These are phyloP conservation scores for Fusarium udum DNA, from an alignment of 2,329 filamentous ascomycete genomes.

Conservation along the genomic window DNA sequence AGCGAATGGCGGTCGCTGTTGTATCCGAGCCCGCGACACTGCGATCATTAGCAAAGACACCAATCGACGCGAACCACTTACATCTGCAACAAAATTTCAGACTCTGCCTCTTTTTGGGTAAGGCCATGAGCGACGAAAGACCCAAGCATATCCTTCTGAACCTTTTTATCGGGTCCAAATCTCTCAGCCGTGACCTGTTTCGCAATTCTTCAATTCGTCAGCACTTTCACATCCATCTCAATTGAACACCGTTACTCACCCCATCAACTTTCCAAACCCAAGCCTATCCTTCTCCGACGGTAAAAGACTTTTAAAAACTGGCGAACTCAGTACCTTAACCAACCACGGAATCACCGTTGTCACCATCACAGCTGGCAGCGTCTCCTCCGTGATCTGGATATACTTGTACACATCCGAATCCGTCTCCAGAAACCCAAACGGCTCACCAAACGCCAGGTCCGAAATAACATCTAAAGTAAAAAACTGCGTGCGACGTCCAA, in stretches of 20 bases:
- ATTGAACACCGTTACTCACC: slow-evolving; percentile 47
- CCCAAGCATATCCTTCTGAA: slow-evolving; percentile 46
- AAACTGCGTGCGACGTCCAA: slow-evolving; percentile 58
- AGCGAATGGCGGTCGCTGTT: slow-evolving; percentile 63
- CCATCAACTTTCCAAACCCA: slow-evolving; percentile 54
- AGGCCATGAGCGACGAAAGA: slow-evolving; percentile 45
- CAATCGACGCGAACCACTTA: neutral
- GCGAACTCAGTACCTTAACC: slow-evolving; percentile 52
- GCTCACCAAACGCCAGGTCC: slow-evolving; percentile 58
- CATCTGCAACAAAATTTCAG: slow-evolving; percentile 42
- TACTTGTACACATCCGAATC: slow-evolving; percentile 60
- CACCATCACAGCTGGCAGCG: slow-evolving; percentile 55
- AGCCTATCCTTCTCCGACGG: slow-evolving; percentile 52
- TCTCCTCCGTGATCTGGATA: slow-evolving; percentile 54
- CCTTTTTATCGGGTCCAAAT: slow-evolving; percentile 40
- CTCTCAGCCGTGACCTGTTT: slow-evolving; percentile 44
- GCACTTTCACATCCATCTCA: fast-evolving
- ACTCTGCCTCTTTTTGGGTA: slow-evolving; percentile 40
- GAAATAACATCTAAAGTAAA: slow-evolving; percentile 65
- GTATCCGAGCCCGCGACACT: slow-evolving; percentile 67
- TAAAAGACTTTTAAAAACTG: slow-evolving; percentile 52
- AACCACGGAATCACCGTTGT: slow-evolving; percentile 55
- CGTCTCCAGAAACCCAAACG: slow-evolving; percentile 57
- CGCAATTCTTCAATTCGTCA: slow-evolving; percentile 33
- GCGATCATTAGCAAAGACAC: neutral